Evolutionary conservation across 768 basidiomycete species (phyloP).

Genomic region (Lactarius hatsudake): DNA sequence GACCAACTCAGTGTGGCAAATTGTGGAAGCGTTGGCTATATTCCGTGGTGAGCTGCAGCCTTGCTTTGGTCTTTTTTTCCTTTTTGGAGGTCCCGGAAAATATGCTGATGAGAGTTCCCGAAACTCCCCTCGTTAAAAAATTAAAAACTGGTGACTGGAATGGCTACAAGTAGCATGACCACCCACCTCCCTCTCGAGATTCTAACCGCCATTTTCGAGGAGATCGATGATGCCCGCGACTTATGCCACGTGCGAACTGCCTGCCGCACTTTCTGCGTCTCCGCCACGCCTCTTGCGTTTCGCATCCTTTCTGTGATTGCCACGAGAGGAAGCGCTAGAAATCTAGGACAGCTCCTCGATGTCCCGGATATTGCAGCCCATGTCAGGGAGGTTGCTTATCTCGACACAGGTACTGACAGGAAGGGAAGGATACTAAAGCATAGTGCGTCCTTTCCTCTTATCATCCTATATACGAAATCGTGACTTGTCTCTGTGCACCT

Average conservation of each 20-base stretch:
- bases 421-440: not conserved
- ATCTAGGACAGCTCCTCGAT: too few relatives aligned
- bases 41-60: too few relatives aligned
- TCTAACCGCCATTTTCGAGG: not conserved
- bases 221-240: not conserved
- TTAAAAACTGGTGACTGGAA: too few relatives aligned
- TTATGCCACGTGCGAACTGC: not conserved
- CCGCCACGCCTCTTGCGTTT: not conserved
- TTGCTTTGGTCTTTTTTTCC: too few relatives aligned
- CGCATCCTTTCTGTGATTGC: not conserved
- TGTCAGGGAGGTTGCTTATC: not conserved
- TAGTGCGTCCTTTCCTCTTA: not conserved
- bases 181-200: not conserved
- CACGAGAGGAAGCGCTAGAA: too few relatives aligned
- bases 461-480: not conserved
- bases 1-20: too few relatives aligned
- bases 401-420: not conserved
- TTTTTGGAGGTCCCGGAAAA: too few relatives aligned
- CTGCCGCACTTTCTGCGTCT: not conserved
- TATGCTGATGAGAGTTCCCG: too few relatives aligned
- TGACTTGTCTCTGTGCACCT: not conserved
- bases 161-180: too few relatives aligned
- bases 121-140: too few relatives aligned
- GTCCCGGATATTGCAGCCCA: too few relatives aligned
- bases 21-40: too few relatives aligned